phyloP scores from a whole-genome alignment of 2,329 filamentous ascomycete genomes.

The Cytospora piceicola region DNA sequence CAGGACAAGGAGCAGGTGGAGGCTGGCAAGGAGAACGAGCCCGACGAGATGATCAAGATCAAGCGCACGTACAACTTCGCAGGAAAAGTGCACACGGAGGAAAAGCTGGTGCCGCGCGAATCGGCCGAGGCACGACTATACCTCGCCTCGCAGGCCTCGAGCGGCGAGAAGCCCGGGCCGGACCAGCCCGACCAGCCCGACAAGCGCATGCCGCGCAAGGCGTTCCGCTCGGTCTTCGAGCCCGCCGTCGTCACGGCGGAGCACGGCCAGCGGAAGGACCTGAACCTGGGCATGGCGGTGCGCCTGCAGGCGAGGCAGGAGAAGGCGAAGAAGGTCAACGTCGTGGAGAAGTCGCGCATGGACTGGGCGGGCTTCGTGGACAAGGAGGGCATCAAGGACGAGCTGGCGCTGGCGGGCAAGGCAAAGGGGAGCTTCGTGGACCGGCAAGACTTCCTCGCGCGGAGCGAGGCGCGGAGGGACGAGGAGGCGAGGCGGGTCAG shows the following conservation, averaged over 20 bases:
- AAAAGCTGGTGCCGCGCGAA: slow-evolving; percentile 67
- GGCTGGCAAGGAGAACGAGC: slow-evolving; percentile 31
- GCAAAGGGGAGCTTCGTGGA: slow-evolving; percentile 66
- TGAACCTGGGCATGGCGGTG: slow-evolving; percentile 60
- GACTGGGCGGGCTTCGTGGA: slow-evolving; percentile 75
- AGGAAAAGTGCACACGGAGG: slow-evolving; percentile 71
- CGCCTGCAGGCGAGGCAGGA: slow-evolving; percentile 49
- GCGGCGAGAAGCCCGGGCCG: slow-evolving; percentile 33
- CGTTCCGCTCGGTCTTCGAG: slow-evolving; percentile 67
- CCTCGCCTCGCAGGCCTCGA: slow-evolving; percentile 53
- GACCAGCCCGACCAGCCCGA: slow-evolving; percentile 39
- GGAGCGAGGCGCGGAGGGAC: slow-evolving; percentile 66
- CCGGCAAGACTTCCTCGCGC: slow-evolving; percentile 66
- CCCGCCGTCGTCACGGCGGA: slow-evolving; percentile 51
- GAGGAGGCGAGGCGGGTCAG: slow-evolving; percentile 62
- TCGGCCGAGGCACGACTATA: slow-evolving; percentile 70
- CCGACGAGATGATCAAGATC: slow-evolving; percentile 59
- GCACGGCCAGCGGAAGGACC: slow-evolving; percentile 53
- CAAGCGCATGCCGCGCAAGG: slow-evolving; percentile 55
- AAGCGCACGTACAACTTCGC: slow-evolving; percentile 77
- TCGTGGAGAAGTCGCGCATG: slow-evolving; percentile 73
- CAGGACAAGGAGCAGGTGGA: slow-evolving; percentile 30
- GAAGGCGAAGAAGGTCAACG: slow-evolving; percentile 68
- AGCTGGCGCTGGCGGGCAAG: slow-evolving; percentile 66
- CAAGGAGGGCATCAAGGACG: slow-evolving; percentile 71